Percentiles rank a stretch among this genome's conserved stretches.
Evolutionary conservation across 257 asterid species (phyloP).

Genomic region (Osmanthus fragrans): DNA sequence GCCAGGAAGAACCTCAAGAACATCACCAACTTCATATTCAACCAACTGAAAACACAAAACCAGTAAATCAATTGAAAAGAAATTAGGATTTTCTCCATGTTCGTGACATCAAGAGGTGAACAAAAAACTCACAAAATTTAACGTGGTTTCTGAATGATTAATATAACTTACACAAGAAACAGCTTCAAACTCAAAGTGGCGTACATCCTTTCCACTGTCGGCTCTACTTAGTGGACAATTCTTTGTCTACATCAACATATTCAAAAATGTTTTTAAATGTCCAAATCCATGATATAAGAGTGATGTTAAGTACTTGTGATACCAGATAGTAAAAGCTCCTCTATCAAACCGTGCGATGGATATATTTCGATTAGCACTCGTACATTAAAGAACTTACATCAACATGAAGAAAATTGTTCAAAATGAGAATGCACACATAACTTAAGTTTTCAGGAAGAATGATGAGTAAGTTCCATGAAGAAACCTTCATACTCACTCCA

Average conservation of each 20-base stretch:
- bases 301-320: constrained; percentile 9
- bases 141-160: constrained; percentile 20
- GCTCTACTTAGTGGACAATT: constrained; percentile 51
- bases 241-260: constrained; percentile 48
- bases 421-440: not conserved
- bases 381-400: constrained; percentile 2
- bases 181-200: constrained; percentile 86
- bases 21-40: constrained; percentile 88
- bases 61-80: constrained; percentile 11
- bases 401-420: not conserved
- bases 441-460: constrained; percentile 1
- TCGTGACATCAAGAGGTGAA: not conserved
- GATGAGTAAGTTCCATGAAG: not conserved
- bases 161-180: constrained; percentile 81
- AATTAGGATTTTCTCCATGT: not conserved
- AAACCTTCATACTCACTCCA: not conserved
- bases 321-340: constrained; percentile 7
- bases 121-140: not conserved
- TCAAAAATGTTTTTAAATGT: constrained; percentile 2
- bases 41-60: constrained; percentile 49
- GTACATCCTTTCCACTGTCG: constrained; percentile 75
- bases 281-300: constrained; percentile 11
- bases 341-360: not conserved
- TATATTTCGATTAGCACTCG: not conserved
- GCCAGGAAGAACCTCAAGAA: constrained; percentile 85